These are phyloP conservation scores for Eremothecium sinecaudum DNA, from an alignment of 1,139 yeast species.

Conservation along the genomic window DNA sequence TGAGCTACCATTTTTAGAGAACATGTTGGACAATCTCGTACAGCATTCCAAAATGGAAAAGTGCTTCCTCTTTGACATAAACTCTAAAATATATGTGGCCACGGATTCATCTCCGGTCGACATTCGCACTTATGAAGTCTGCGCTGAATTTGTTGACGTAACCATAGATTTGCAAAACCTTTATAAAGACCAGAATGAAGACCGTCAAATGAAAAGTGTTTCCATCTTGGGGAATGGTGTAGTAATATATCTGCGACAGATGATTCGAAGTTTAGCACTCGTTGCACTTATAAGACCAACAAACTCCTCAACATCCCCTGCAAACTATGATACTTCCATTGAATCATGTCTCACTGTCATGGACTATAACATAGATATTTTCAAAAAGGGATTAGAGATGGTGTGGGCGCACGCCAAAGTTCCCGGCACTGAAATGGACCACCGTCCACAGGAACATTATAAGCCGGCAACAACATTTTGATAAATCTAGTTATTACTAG, in stretches of 20 bases:
- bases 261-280: conserved; percentile 87
- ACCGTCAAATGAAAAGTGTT: conserved; percentile 48
- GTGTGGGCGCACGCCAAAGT: conserved; percentile 48
- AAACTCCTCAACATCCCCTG: conserved; percentile 1
- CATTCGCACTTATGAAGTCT: conserved; percentile 88
- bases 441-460: conserved; percentile 1
- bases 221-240: conserved; percentile 77
- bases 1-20: conserved; percentile 81
- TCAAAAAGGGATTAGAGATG: conserved; percentile 67
- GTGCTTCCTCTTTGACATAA: conserved; percentile 83
- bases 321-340: conserved; percentile 38
- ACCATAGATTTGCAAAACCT: conserved; percentile 78
- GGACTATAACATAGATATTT: conserved; percentile 80
- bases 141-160: conserved; percentile 94
- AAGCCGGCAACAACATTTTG: too few species aligned
- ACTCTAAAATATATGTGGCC: conserved; percentile 91
- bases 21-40: conserved; percentile 77
- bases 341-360: conserved; percentile 61
- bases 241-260: conserved; percentile 71
- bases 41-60: conserved; percentile 87
- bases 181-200: conserved; percentile 35
- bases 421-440: conserved; percentile 3
- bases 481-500: too few species aligned
- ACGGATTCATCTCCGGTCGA: conserved; percentile 95
- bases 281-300: conserved; percentile 69